Base-by-base conservation (phyloP, 1,284 basidiomycete species). In the Peniophora sp. region DNA sequence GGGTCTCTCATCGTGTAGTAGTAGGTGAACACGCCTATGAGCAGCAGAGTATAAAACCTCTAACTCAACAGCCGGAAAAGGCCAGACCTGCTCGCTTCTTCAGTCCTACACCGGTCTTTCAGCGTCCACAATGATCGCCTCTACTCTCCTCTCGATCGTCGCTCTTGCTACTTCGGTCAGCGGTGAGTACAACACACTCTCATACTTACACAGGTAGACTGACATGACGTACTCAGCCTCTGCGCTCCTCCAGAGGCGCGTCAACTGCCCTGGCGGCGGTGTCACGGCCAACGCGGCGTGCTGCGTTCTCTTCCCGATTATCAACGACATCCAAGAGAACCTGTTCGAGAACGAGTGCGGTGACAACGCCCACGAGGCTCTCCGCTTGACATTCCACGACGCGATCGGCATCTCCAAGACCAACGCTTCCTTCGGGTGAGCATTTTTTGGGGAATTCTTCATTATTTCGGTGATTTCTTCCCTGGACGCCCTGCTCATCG, bases 321-420 rank as follows among this genome's bases (percentile, higher is more conserved):
- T 45, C 20, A 22, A 20, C 3, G 43, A 45, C 43, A 45, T 45
- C 23, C 43, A 45, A 20, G 23, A n/a, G n/a, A 45, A 45, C 43
- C 17, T 45, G 43, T 45, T 45, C 43, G 43, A 45, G n/a, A 52
- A 50, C 42, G 43, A 20, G 43, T 45, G 43, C 23, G 43, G 43
- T 20, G 43, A 45, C 14, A 22, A 24, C 12, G 43, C 23, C 20
- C 43, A 45, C n/a, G 43, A 20, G 23, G 18, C 43, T 15, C 43
- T 45, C 20, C 43, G 43, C 23, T 20, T 45, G 6, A 23, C 43
- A 10, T 45, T 45, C 43, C 43, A 45, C 43, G 43, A 45, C 43
- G 43, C 43, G 12, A 45, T 45, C 20, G 43, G 43, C 14, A 23
- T 20, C 9, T 45, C 43, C 12, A 22, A 24, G 12, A 23, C 18